Conservation (phyloP, 306 rosid species). For the Cyclanthera cordifolia region DNA sequence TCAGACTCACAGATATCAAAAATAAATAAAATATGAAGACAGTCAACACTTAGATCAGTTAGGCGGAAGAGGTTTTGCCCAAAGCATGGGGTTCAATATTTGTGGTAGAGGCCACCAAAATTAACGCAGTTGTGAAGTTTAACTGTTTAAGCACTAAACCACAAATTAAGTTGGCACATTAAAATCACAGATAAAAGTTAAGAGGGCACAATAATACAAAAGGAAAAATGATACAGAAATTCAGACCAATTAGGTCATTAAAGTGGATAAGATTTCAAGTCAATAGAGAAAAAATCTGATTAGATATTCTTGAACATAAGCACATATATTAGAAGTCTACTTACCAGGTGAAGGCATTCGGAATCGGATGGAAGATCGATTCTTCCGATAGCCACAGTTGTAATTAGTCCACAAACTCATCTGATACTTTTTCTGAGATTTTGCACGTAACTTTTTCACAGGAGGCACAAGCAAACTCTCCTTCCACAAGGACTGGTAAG, state of each 20-base stretch:
- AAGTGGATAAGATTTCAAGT: not conserved
- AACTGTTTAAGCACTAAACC: not conserved
- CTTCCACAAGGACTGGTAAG: conserved; percentile 70
- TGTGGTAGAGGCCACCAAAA: conserved; percentile 2
- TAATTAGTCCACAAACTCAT: conserved; percentile 39
- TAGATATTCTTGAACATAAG: not conserved
- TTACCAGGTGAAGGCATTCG: conserved; percentile 67
- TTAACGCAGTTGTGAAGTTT: not conserved
- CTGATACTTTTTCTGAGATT: conserved; percentile 64
- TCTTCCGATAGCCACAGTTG: conserved; percentile 55
- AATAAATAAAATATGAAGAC: not conserved
- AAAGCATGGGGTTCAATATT: not conserved
- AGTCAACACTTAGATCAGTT: not conserved
- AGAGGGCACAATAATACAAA: not conserved
- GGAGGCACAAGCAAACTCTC: conserved; percentile 64
- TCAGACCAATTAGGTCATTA: not conserved
- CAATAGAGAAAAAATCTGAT: not conserved
- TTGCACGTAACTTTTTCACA: conserved; percentile 47
- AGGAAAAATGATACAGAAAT: not conserved
- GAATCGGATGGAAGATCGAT: conserved; percentile 60
- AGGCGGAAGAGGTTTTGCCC: not conserved
- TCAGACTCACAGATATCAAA: too few relatives aligned
- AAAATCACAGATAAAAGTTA: not conserved
- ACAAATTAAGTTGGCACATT: not conserved
- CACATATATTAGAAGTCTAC: conserved; percentile 9